Evolutionary conservation across 768 basidiomycete genomes (phyloP).

Genomic region (Tylopilus rubrobrunneus): DNA sequence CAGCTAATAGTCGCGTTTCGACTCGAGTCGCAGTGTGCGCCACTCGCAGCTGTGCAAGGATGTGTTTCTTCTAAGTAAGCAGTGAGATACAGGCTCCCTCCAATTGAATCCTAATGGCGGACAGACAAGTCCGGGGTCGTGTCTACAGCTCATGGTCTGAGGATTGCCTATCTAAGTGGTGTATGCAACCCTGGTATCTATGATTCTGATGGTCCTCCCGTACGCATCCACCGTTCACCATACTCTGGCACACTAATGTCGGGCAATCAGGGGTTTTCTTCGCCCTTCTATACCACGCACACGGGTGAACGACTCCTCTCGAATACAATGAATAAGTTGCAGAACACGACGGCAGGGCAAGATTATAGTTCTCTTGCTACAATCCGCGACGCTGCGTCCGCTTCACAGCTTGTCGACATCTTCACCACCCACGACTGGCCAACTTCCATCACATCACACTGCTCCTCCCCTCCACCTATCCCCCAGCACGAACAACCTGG

Average conservation of each 20-base stretch:
- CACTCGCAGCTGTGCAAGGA: constrained; percentile 80
- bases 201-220: constrained; percentile 57
- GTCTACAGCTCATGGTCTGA: constrained; percentile 73
- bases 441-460: constrained; percentile 55
- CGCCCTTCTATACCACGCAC: constrained; percentile 68
- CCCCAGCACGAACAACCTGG: constrained; percentile 40
- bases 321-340: constrained; percentile 57
- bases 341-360: constrained; percentile 38
- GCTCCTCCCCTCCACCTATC: constrained; percentile 44
- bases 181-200: constrained; percentile 63
- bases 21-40: no score
- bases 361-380: constrained; percentile 63
- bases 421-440: constrained; percentile 82
- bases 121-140: constrained; percentile 79
- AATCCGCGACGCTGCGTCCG: constrained; percentile 56
- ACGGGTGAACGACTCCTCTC: constrained; percentile 70
- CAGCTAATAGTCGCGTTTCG: no score
- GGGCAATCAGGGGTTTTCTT: constrained; percentile 59
- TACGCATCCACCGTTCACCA: constrained; percentile 31
- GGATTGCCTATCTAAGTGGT: constrained; percentile 85
- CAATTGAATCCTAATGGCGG: constrained; percentile 3
- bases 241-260: background rate
- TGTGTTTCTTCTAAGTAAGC: constrained; percentile 81
- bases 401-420: constrained; percentile 72
- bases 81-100: background rate